Evolutionary conservation across 2,329 filamentous ascomycete species (phyloP), one percentile per base, ranked within the genome.

Genomic region (Diaporthe velutina): DNA sequence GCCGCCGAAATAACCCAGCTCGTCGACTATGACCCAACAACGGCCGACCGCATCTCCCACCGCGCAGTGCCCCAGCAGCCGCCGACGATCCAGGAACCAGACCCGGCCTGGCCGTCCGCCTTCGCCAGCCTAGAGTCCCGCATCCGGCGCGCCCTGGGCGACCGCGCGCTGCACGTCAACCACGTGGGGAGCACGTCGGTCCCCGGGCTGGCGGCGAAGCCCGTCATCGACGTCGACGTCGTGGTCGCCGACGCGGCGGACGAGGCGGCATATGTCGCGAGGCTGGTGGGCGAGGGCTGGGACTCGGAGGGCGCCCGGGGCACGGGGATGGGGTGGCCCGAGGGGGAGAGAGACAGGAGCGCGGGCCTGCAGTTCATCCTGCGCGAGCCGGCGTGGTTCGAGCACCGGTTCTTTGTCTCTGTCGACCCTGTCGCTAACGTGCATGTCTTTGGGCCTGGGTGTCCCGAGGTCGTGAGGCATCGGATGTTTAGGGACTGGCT

Each of bases 161-260:
- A 0, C 1, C 9, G 2, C 9, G 64, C 52, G 17, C 40, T 74
- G 28, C 8, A 10, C 12, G 22, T 74, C 72, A 8, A 5, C 52
- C 72, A 74, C 64, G 72, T 74, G 10, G 72, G 72, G 19, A 60
- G 52, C 64, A 74, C 72, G 13, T 58, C 52, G 5, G 64, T 74
- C 3, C 61, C 64, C 7, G 64, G 64, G 13, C 50, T 74, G 13
- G 40, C 72, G 1, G 72, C 72, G 1, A 70, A 71, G 28, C 64
- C 72, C 22, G 40, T 61, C 64, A 74, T 74, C 72, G 72, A 74
- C 54, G 25, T 74, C 30, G 72, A 74, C 42, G 17, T 74, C 30
- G 64, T 70, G 15, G 72, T 74, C 2, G 61, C 72, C 19, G 72
- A 74, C 64, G 50, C 64, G 64, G n/a, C 50, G 25, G 61, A 70